Evolutionary conservation across 768 basidiomycete genomes (phyloP), one percentile per base, ranked within the genome.

Genomic region (Pleurotus platypus): DNA sequence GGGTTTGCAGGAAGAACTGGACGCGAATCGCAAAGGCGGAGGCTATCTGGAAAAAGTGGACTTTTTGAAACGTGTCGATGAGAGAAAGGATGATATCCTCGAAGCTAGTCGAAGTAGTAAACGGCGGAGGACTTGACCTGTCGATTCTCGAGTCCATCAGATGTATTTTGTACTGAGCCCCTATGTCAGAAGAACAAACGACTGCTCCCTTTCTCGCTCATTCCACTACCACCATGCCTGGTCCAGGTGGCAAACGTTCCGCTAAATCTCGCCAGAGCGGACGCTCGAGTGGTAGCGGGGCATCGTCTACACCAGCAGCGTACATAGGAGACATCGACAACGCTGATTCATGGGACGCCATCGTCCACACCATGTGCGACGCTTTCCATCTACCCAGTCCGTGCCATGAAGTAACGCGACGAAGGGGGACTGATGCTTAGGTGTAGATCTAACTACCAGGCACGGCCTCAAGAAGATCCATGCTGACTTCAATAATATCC

Each of bases 21-120:
- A 88, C 49, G 82, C 82, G 2, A 87, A 92, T 58, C 75, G 86
- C 47, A 80, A 86, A 42, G 82, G 85, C 0, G 90, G 89, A 7
- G 90, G 92, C 0, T 94, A 89, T 69, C 73, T 94, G 16, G 92
- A 91, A 62, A 93, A 89, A 71, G 83, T 92, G 27, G 90, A 92
- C 39, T 94, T 94, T 65, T 70, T 94, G 63, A 74, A 85, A 58
- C 73, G 92, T 46, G 92, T 94, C 0, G 86, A 84, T 30, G 84
- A 84, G 48, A 77, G 89, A 59, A 85, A 80, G 68, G 89, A 89
- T 46, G 83, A 84, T 49, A 78, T 74, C 1, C 66, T 88, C 6
- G 88, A 90, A 45, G 73, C 78, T 9, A 78, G 70, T 60, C 85
- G 81, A 63, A 65, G 74, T 53, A 78, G 66, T 46, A 89, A 89